These are phyloP conservation scores for Aspergillus jensenii DNA, from an alignment of 2,329 filamentous ascomycete genomes.

Conservation along the genomic window DNA sequence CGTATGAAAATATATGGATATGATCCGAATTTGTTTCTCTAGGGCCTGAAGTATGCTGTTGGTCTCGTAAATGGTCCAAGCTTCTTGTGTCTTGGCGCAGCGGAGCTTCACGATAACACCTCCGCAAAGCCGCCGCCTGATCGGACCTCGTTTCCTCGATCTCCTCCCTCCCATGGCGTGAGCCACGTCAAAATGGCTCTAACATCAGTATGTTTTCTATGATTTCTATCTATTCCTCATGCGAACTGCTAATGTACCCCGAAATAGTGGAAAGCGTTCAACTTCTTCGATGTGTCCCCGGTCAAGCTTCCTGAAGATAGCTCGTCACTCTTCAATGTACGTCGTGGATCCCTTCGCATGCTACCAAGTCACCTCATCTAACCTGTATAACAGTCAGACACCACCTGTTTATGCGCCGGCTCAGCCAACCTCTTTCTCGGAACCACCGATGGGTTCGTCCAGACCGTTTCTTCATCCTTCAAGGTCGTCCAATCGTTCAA, in stretches of 20 bases:
- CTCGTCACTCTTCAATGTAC: slow-evolving; percentile 75
- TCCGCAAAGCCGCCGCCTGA: slow-evolving; percentile 5
- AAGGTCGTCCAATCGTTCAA: slow-evolving; percentile 84
- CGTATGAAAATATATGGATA: background rate
- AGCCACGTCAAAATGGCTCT: slow-evolving; percentile 41
- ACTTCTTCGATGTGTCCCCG: slow-evolving; percentile 95
- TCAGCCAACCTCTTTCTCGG: slow-evolving; percentile 89
- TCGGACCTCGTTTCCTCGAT: slow-evolving; percentile 16
- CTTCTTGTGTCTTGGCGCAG: slow-evolving; percentile 14
- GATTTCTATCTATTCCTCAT: background rate
- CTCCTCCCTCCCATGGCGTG: slow-evolving; percentile 30
- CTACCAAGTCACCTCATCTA: background rate
- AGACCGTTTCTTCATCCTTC: slow-evolving; percentile 83
- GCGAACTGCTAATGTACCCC: slow-evolving; percentile 10
- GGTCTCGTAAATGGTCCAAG: background rate
- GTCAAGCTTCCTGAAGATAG: slow-evolving; percentile 78
- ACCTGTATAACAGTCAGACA: slow-evolving; percentile 54
- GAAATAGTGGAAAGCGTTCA: slow-evolving; percentile 92
- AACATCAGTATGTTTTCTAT: slow-evolving; percentile 38
- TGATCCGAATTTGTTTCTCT: background rate
- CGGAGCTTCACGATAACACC: slow-evolving; percentile 21
- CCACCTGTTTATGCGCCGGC: slow-evolving; percentile 80
- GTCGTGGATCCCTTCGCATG: slow-evolving; percentile 26
- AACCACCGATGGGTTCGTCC: slow-evolving; percentile 78
- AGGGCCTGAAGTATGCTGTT: slow-evolving; percentile 6